phyloP scores from a whole-genome alignment of 108 stramenopile species.

The Skeletonema marinoi region DNA sequence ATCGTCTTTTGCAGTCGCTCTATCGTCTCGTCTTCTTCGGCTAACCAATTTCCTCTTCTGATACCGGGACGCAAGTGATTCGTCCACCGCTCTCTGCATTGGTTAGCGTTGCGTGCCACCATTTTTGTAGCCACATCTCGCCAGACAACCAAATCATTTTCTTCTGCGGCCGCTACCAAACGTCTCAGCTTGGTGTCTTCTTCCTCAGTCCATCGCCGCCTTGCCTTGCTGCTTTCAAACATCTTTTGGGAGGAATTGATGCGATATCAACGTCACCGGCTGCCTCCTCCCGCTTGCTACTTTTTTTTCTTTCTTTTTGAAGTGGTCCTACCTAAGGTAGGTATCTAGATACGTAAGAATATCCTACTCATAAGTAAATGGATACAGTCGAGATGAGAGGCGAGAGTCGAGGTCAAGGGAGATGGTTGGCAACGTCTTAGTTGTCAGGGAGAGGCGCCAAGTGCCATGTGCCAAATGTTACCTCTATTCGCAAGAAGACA shows the following conservation, averaged over 20 bases:
- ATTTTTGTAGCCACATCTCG: slow-evolving; percentile 58
- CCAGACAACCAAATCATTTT: slow-evolving; percentile 38
- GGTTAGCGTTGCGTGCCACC: slow-evolving; percentile 51
- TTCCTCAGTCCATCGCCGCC: slow-evolving; percentile 57
- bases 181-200: slow-evolving; percentile 52
- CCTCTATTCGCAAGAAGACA: too few relatives aligned
- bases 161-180: slow-evolving; percentile 14
- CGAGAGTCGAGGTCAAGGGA: too few relatives aligned
- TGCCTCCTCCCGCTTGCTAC: too few relatives aligned
- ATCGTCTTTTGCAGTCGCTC: slow-evolving; percentile 40
- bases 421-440: too few relatives aligned
- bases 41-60: slow-evolving; percentile 67
- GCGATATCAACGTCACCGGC: too few relatives aligned
- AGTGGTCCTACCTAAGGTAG: too few relatives aligned
- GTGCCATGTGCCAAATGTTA: too few relatives aligned
- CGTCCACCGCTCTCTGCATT: slow-evolving; percentile 88
- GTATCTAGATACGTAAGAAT: too few relatives aligned
- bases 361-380: too few relatives aligned
- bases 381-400: too few relatives aligned
- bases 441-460: too few relatives aligned
- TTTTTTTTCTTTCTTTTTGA: too few relatives aligned
- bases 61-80: slow-evolving; percentile 83
- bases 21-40: slow-evolving; percentile 66
- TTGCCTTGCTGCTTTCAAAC: not conserved
- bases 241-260: not conserved